Conservation (phyloP, 345 rosid species). For the Eutrema japonicum region DNA sequence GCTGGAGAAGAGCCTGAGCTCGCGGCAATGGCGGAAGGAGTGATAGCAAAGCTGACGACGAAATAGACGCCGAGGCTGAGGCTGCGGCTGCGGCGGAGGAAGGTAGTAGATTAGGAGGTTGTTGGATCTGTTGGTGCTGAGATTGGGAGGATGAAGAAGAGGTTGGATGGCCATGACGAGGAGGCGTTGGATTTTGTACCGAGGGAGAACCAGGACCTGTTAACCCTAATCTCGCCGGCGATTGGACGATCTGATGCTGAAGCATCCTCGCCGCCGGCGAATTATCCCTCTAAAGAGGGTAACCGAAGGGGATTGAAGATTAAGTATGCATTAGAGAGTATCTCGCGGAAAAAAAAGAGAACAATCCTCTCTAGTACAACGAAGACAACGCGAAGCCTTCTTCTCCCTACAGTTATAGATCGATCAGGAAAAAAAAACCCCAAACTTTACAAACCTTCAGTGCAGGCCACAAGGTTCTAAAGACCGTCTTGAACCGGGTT, state of each 20-base stretch:
- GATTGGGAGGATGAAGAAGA: conserved; percentile 49
- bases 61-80: conserved; percentile 44
- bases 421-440: neutral
- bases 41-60: conserved; percentile 72
- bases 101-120: conserved; percentile 38
- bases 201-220: conserved; percentile 79
- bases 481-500: neutral
- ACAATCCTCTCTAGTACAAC: neutral
- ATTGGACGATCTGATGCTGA: conserved; percentile 80
- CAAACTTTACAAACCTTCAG: neutral
- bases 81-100: conserved; percentile 37
- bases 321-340: neutral
- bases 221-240: conserved; percentile 90
- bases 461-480: neutral
- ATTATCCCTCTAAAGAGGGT: neutral
- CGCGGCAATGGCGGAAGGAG: conserved; percentile 91
- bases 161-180: conserved; percentile 55
- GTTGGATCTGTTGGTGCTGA: conserved; percentile 48
- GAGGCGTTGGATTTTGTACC: conserved; percentile 65
- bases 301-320: neutral
- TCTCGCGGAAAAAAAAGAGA: neutral
- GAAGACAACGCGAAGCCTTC: neutral
- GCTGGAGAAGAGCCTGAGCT: conserved; percentile 84
- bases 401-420: neutral
- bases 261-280: conserved; percentile 56